Base-by-base conservation (phyloP, 2,329 filamentous ascomycete genomes). In the Dactylella cylindrospora region DNA sequence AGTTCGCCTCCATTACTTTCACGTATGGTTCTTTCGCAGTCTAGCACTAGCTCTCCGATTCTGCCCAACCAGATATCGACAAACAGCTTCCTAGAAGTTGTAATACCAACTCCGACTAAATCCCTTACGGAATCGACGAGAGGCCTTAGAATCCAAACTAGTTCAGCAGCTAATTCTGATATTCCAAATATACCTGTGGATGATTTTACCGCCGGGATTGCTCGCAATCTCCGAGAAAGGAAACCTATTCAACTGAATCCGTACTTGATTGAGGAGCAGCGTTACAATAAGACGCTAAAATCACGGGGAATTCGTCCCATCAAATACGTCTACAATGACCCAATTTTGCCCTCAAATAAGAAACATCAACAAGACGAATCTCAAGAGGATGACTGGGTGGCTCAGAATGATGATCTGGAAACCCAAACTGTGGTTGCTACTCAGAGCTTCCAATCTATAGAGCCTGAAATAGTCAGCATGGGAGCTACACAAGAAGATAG, bases 231-330 rank as follows among this genome's bases (percentile, higher is more conserved):
- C 15, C 64, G 68, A 17, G 38, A 66, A 38, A 61, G 68, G 9
- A 69, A 70, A 25, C 68, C 67, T 12, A 70, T 70, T 9, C 68
- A 70, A 43, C 39, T 66, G 22, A 69, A 70, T 23, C 68, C 68
- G 2, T 70, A 70, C 43, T 47, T 62, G 4, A 47, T 70, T 4
- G 68, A 70, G 45, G 44, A 57, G n/a, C 60, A 65, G 28, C 47
- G 52, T 13, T 70, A 69, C 33, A 59, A 61, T 15, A 50, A 51
- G 23, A 66, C 65, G 0, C 59, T 68, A 36, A 68, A 68, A 59
- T 66, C 66, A 8, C 49, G 65, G 29, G 67, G 67, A 19, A 25
- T 70, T 13, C 60, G 44, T 17, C 68, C 68, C 15, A 31, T 70
- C 22, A 66, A 45, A 28, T 67, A 69, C 36, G 46, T 55, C 0